These are phyloP conservation scores for Candolleomyces aberdarensis DNA, from an alignment of 768 basidiomycete genomes.

Conservation along the genomic window DNA sequence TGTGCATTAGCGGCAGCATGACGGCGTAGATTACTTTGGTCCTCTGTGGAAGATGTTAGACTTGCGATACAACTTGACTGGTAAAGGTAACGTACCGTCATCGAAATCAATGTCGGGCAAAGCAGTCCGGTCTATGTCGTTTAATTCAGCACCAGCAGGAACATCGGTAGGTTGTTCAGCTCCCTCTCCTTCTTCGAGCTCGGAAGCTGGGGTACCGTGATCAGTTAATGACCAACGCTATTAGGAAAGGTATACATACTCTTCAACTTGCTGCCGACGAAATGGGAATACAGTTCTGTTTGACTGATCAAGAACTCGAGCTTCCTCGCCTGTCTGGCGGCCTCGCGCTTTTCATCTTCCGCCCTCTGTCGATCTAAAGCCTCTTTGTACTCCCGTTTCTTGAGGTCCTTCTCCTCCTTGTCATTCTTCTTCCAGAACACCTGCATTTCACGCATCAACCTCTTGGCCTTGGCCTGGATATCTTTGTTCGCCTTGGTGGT, in stretches of 20 bases:
- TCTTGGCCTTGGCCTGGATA: constrained; percentile 78
- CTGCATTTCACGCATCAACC: constrained; percentile 93
- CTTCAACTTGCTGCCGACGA: constrained; percentile 95
- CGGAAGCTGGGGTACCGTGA: constrained; percentile 51
- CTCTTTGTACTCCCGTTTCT: constrained; percentile 93
- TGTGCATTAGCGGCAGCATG: constrained; percentile 90
- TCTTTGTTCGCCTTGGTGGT: constrained; percentile 81
- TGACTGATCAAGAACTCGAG: constrained; percentile 98
- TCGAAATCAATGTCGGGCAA: constrained; percentile 87
- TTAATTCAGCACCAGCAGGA: constrained; percentile 58
- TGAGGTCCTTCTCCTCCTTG: constrained; percentile 89
- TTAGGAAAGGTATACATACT: constrained; percentile 45
- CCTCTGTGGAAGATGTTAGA: constrained; percentile 49
- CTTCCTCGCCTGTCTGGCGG: constrained; percentile 90
- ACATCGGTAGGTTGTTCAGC: constrained; percentile 16
- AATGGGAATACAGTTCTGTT: constrained; percentile 98
- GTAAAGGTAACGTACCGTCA: constrained; percentile 55
- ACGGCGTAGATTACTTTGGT: constrained; percentile 77
- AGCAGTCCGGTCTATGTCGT: constrained; percentile 46
- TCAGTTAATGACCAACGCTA: constrained; percentile 9
- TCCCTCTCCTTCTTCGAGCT: constrained; percentile 63
- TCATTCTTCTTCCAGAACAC: constrained; percentile 98
- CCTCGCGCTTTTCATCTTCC: constrained; percentile 93
- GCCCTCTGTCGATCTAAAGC: constrained; percentile 82
- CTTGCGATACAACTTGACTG: constrained; percentile 1